These are phyloP conservation scores for Plasmodium gallinaceum DNA, from an alignment of 169 alveolate species.

Conservation along the genomic window DNA sequence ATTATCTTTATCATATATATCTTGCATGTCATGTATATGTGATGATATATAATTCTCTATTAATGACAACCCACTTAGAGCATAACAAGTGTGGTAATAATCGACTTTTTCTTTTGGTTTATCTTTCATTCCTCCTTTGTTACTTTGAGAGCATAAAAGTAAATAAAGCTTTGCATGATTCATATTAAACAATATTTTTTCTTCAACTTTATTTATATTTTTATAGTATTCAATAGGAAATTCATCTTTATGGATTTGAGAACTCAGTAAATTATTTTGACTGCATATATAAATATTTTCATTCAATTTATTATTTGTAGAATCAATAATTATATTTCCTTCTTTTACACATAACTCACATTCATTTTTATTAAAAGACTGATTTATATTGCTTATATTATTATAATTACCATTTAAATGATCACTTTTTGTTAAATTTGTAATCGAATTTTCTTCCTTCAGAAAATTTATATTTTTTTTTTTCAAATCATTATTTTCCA, in stretches of 20 bases:
- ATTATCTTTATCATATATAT: constrained; percentile 5
- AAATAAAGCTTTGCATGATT: constrained; percentile 75
- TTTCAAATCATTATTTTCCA: constrained; percentile 46
- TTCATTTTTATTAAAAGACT: no score
- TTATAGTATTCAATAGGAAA: constrained; percentile 56
- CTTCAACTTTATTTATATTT: constrained; percentile 74
- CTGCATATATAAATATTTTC: no score
- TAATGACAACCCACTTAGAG: constrained; percentile 91
- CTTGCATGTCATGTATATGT: neutral
- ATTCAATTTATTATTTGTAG: no score
- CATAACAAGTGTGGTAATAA: constrained; percentile 96
- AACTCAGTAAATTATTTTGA: no score
- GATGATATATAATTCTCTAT: constrained; percentile 52
- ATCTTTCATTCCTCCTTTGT: constrained; percentile 94
- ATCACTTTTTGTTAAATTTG: neutral
- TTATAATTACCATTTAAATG: no score
- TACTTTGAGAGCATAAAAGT: constrained; percentile 82
- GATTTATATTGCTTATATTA: no score
- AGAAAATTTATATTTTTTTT: constrained; percentile 80
- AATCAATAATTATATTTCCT: no score
- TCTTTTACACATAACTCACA: no score
- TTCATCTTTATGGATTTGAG: neutral
- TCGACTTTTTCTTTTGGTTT: constrained; percentile 96
- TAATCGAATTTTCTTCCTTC: constrained; percentile 50
- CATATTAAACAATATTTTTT: constrained; percentile 78